Conservation (phyloP, 352 stramenopile genomes). For the Blastocystis sp. region DNA sequence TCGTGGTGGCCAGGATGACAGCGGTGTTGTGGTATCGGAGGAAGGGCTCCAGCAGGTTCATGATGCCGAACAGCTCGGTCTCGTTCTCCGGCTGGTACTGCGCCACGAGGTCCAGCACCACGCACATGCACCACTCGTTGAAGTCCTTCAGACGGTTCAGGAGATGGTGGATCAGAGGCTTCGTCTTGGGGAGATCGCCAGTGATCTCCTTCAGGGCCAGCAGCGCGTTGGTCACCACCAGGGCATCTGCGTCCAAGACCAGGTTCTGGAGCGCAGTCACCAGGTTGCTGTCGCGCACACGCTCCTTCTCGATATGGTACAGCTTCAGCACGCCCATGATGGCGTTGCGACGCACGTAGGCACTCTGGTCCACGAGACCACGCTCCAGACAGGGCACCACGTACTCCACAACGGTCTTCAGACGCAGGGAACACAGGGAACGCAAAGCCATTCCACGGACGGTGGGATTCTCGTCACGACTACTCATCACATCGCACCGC, state of each 20-base stretch:
- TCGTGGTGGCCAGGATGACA: constrained; percentile 88
- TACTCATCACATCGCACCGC: constrained; percentile 29
- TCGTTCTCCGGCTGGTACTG: constrained; percentile 85
- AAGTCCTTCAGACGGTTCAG: constrained; percentile 95
- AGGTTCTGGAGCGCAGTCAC: constrained; percentile 97
- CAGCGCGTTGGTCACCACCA: constrained; percentile 92
- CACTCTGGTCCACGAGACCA: constrained; percentile 85
- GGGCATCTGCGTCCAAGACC: constrained; percentile 89
- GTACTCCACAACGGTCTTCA: constrained; percentile 97
- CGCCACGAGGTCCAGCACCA: constrained; percentile 86
- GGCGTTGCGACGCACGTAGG: constrained; percentile 95
- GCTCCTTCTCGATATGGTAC: constrained; percentile 78
- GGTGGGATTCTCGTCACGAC: constrained; percentile 93
- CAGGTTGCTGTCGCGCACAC: constrained; percentile 85
- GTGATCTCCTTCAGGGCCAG: constrained; percentile 96
- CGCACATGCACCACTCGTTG: constrained; percentile 94
- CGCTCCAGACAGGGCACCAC: constrained; percentile 67
- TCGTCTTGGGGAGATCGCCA: constrained; percentile 91
- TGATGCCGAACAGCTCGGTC: constrained; percentile 93
- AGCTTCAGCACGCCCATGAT: constrained; percentile 98
- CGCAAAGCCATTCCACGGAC: constrained; percentile 90
- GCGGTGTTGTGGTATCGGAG: constrained; percentile 87
- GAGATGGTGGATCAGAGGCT: constrained; percentile 91
- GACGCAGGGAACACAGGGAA: constrained; percentile 86
- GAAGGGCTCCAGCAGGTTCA: constrained; percentile 90